Conservation (phyloP, 176 grass and related monocot genomes). For the Oryza nivara region DNA sequence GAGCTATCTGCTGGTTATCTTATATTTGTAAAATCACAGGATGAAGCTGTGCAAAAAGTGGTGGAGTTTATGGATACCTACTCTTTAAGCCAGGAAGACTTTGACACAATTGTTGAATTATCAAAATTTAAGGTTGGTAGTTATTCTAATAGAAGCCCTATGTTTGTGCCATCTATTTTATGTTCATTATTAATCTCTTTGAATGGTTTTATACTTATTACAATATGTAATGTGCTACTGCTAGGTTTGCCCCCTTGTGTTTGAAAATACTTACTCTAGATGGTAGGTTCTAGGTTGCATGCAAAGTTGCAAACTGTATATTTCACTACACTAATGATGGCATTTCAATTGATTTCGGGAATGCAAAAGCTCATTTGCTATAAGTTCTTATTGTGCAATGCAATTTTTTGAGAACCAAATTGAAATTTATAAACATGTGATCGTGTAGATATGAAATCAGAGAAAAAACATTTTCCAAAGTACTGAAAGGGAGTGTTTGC, state of each 20-base stretch:
- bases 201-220: background rate
- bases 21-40: conserved; percentile 56
- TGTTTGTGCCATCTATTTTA: conserved; percentile 9
- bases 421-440: background rate
- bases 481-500: conserved; percentile 2
- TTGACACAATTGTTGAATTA: conserved; percentile 89
- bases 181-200: conserved; percentile 28
- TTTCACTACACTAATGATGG: background rate
- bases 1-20: conserved; percentile 22
- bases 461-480: background rate
- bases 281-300: background rate
- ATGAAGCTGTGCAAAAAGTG: conserved; percentile 83
- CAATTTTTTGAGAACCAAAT: too few species aligned
- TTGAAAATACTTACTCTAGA: background rate
- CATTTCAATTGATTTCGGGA: conserved; percentile 28
- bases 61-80: conserved; percentile 97
- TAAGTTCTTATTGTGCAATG: background rate
- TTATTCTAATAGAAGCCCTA: conserved; percentile 19
- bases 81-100: conserved; percentile 96
- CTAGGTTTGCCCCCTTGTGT: background rate
- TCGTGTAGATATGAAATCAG: background rate
- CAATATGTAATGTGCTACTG: background rate
- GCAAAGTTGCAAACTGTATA: background rate
- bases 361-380: background rate
- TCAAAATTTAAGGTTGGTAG: conserved; percentile 86